Evolutionary conservation across 495 filamentous ascomycete species (phyloP), one percentile per base, ranked within the genome.

Genomic region (Opeltia flavorubescens): DNA sequence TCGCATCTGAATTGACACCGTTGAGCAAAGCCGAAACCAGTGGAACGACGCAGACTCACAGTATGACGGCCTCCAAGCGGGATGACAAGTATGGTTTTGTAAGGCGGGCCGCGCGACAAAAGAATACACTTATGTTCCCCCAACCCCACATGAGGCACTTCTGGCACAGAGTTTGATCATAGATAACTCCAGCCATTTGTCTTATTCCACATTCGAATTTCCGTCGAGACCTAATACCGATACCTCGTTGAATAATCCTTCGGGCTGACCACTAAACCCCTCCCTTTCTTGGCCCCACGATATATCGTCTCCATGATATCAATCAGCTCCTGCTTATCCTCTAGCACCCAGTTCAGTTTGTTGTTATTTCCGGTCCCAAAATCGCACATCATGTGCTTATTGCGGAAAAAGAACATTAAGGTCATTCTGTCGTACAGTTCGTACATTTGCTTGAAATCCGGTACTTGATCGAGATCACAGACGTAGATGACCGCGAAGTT

Each of bases 261-360:
- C 0, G 91, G 91, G 54, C 87, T 94, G 47, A 96, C 89, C 27
- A 95, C 91, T 56, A 95, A 64, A 77, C 91, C 91, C 38, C 89
- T 73, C 1, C 91, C 91, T 67, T 96, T 98, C 75, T 93, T 95
- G 3, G 91, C 91, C 12, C 91, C 91, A 48, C 88, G 83, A 63
- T 96, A 98, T 49, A 98, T 89, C 12, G 89, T 95, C 66, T 98
- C 93, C 57, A 95, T 81, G 57, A 98, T 96, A 65, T 96, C 93
- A 55, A 98, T 96, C 58, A 98, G 64, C 67, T 98, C 91, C 63
- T 98, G 91, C 66, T 98, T 96, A 59, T 98, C 91, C 65, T 96
- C 91, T 46, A 95, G 64, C 31, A 96, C 88, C 79, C 86, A 96
- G 64, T 95, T 96, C 56, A 94, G 71, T 62, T 94, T 94, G 65